Evolutionary conservation across 202 grass and related monocot species (phyloP).

Genomic region (Cymbopogon flexuosus): DNA sequence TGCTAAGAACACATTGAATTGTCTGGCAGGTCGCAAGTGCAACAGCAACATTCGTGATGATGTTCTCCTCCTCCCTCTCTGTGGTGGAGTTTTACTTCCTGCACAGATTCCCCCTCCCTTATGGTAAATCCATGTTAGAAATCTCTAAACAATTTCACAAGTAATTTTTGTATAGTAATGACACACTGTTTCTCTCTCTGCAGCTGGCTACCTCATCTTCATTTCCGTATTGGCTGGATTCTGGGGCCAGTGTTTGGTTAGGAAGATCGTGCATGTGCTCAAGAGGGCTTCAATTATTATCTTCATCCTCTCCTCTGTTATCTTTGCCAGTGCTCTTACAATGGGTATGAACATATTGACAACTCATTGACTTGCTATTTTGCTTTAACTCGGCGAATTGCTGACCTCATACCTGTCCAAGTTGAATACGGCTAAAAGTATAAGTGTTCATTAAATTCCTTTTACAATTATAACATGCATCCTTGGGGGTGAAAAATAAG

Average conservation of each 20-base stretch:
- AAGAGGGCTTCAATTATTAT: slow-evolving; percentile 83
- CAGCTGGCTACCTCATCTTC: slow-evolving; percentile 76
- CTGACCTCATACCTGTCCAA: background rate
- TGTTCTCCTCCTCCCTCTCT: slow-evolving; percentile 98
- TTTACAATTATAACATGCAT: background rate
- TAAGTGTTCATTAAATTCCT: background rate
- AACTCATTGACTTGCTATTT: background rate
- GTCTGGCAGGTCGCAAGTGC: slow-evolving; percentile 80
- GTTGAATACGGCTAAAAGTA: too few species aligned
- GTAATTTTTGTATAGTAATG: background rate
- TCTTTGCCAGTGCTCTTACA: slow-evolving; percentile 83
- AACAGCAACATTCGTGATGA: slow-evolving; percentile 99
- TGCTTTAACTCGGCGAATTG: background rate
- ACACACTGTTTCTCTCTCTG: background rate
- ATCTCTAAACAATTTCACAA: background rate
- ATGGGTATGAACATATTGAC: slow-evolving; percentile 52
- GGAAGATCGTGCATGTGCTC: slow-evolving; percentile 69
- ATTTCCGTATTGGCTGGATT: slow-evolving; percentile 86
- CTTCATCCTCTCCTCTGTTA: slow-evolving; percentile 95
- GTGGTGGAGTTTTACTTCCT: slow-evolving; percentile 96
- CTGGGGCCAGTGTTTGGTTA: slow-evolving; percentile 85
- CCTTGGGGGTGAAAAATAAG: background rate
- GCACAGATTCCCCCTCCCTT: slow-evolving; percentile 81
- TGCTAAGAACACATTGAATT: background rate
- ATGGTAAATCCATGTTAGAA: slow-evolving; percentile 41